Base-by-base conservation (phyloP, 192 early-diverging fungal species). In the Backusella mclennaniae region DNA sequence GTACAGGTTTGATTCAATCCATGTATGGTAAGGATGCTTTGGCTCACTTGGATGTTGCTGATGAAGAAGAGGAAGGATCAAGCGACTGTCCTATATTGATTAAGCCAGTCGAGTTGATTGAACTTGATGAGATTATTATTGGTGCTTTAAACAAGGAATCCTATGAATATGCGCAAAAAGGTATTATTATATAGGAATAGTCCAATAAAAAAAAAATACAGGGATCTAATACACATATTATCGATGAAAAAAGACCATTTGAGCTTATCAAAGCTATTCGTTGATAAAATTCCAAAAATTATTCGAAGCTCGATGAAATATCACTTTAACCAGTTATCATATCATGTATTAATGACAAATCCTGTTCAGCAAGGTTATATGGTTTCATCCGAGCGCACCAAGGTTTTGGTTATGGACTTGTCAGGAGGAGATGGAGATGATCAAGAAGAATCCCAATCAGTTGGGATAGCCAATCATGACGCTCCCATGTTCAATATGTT, bases 351-450 rank as follows among this genome's bases (percentile, higher is more conserved):
- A 38, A 89, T 89, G 86, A 83, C 85, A 68, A 87, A 84, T 75
- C 91, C 92, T 0, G 90, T 93, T 3, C 77, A 92, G 8, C 92
- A 93, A 79, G 92, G 92, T 2, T 79, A 84, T 36, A 82, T 93
- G 41, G 29, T 74, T 15, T 74, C 76, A 3, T 78, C 80, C 12
- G 82, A 80, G 26, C 78, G 77, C 17, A 92, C 92, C 2, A 80
- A 82, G 29, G 73, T 93, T 11, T 87, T 90, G 35, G 80, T 90
- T 52, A 86, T 82, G 1, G 80, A 82, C 67, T 39, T 78, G 3
- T 56, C 67, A n/a, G 66, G 14, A 23, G 41, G 33, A 7, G 67
- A 52, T n/a, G 70, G 41, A n/a, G 41, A 39, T 9, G 71, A 71
- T 8, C 26, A 69, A 17, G 68, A 79, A 9, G 67, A 75, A 11